Base-by-base conservation (phyloP, 1,284 basidiomycete species). In the Spongiforma sp. region DNA sequence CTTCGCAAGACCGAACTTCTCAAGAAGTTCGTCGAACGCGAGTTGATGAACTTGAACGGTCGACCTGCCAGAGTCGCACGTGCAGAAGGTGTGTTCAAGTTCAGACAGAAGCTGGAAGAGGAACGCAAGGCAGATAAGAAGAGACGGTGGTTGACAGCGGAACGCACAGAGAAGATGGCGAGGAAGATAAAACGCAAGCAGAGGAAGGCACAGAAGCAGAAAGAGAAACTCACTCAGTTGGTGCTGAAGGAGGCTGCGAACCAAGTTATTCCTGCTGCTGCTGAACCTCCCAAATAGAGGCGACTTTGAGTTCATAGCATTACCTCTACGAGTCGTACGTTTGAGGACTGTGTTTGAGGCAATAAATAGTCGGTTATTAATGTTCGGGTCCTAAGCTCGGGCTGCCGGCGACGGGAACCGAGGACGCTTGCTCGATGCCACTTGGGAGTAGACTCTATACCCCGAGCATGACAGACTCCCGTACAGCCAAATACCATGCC, bases 61-160 rank as follows among this genome's bases (percentile, higher is more conserved):
- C 86, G 89, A 54, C 85, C 81, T 33, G 77, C 77, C 60, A 80
- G 81, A 62, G 86, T 89, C 63, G 90, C 89, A 2, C 84, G 82
- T 57, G 87, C 87, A 17, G 91, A 93, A 71, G 92, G 89, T 58
- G 82, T 83, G 33, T 93, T 86, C 81, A 90, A 88, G 74, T 93
- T 88, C 85, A 83, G 86, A 68, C 82, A 86, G 71, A 79, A 80
- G 64, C 68, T 92, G 61, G 81, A 84, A 62, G 81, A 85, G 57
- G 84, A 90, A 68, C 81, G 85, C 66, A 85, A 84, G 68, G 85
- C 82, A 57, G 83, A 86, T 73, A 81, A 84, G 78, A 88, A 87
- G 80, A 81, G 79, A 66, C 82, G 83, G 69, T 87, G 85, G 84
- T 82, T 84, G 71, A 81, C 83, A 46, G 77, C 78, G 61, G 82